A percentile compares a stretch with the other conserved stretches of the same genome.
phyloP scores from a whole-genome alignment of 352 stramenopile genomes.

The Globisporangium echinulatum region DNA sequence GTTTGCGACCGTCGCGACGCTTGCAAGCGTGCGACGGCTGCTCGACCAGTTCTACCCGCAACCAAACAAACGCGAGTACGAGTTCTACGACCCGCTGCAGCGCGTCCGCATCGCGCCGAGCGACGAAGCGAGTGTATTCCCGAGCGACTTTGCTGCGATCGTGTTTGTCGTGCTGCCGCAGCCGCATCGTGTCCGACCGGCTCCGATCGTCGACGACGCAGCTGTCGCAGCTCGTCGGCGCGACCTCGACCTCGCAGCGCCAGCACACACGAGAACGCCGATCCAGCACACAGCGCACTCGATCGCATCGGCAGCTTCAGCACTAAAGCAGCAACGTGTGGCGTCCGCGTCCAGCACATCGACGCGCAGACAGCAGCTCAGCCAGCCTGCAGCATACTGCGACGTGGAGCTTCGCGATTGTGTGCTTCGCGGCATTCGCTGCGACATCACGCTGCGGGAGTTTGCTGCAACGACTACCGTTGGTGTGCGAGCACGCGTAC shows the following conservation, averaged over 20 bases:
- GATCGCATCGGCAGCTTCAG: not conserved
- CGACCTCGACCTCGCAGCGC: not conserved
- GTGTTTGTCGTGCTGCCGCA: constrained; percentile 6
- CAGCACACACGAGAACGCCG: not conserved
- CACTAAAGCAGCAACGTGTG: not conserved
- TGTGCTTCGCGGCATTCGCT: not conserved
- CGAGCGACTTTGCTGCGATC: constrained; percentile 7
- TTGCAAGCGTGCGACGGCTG: constrained; percentile 19
- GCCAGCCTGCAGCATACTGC: constrained; percentile 4
- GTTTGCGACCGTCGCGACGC: constrained; percentile 18
- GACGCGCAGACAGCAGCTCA: no score
- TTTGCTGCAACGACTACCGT: constrained; percentile 4
- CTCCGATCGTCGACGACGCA: not conserved
- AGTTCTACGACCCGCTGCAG: constrained; percentile 18
- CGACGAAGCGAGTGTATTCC: constrained; percentile 10
- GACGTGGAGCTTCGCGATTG: constrained; percentile 1
- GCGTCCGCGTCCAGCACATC: not conserved
- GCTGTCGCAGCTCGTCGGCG: not conserved
- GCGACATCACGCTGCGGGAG: constrained; percentile 6
- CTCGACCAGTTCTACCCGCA: constrained; percentile 27
- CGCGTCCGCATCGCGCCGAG: constrained; percentile 5
- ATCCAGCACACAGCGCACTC: not conserved
- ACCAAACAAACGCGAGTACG: constrained; percentile 17
- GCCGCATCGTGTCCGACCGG: not conserved
- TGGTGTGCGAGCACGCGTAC: constrained; percentile 6